Base-by-base conservation (phyloP, 1,284 basidiomycete genomes). In the Agaricales sp. region DNA sequence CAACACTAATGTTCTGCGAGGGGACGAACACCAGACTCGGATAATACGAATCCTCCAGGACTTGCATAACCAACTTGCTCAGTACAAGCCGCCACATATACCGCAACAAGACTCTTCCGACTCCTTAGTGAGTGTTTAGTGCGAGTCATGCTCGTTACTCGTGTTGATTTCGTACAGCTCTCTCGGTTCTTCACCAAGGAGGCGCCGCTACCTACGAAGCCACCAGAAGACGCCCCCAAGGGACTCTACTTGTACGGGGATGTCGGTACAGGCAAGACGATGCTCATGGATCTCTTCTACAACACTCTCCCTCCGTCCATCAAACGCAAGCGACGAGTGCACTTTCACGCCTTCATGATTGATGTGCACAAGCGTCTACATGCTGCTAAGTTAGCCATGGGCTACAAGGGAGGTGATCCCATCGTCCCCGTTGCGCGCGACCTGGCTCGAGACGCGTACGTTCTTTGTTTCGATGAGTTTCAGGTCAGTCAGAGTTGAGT, bases 241-340 rank as follows among this genome's bases (percentile, higher is more conserved):
- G 92, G 94, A 11, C 74, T 99, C 20, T 99, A 99, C 66, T 81
- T 99, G n/a, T 93, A 90, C 63, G 96, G 96, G 35, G 90, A 93
- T 56, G 96, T 99, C 50, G 95, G 95, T 0, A 98, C 94, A 3
- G 95, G 96, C 20, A 92, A 92, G 74, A 91, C 90, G 0, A 98
- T 99, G 94, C 82, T 99, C 54, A 99, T 99, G 96, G 96, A 99
- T 65, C 73, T 99, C 16, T 96, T 99, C 67, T 92, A 92, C 71
- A 82, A 87, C 54, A 87, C 92, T 1, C 77, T 99, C 1, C 93
- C 94, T 0, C 59, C 74, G 0, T 78, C 82, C 53, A 77, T 94
- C 54, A 79, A 67, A 41, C 75, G 77, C 52, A 92, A 91, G 61
- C 86, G 87, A 37, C 77, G 95, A 30, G 90, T 97, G 16, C 95